Percentiles rank a stretch among this genome's conserved stretches.
Evolutionary conservation across 176 grass and related monocot genomes (phyloP).

Genomic region (Puccinellia tenuiflora): DNA sequence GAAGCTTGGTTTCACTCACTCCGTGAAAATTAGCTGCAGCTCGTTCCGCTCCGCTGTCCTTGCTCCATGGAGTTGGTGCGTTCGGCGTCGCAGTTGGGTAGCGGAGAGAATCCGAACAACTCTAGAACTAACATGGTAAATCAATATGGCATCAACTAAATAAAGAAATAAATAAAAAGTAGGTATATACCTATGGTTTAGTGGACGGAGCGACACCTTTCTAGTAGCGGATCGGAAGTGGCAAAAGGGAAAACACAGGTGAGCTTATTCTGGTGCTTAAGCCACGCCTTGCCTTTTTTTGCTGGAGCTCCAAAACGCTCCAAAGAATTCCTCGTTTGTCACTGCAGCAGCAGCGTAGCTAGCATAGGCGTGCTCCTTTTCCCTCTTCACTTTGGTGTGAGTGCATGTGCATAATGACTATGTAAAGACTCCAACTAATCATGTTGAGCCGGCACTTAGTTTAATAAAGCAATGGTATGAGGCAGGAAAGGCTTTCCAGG

Average conservation of each 20-base stretch:
- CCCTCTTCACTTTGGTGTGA: constrained; percentile 12
- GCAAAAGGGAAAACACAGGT: neutral
- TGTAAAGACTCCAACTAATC: constrained; percentile 39
- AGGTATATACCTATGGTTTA: neutral
- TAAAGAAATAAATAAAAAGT: neutral
- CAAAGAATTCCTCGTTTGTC: constrained; percentile 33
- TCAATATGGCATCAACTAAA: neutral
- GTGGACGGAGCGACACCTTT: constrained; percentile 14
- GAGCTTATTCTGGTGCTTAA: constrained; percentile 12
- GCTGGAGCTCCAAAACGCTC: neutral
- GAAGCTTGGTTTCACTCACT: too few species aligned
- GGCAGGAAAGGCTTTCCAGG: neutral
- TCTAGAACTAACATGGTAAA: neutral
- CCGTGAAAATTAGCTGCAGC: too few species aligned
- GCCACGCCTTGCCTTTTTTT: constrained; percentile 18
- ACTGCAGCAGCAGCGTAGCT: constrained; percentile 16
- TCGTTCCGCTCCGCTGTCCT: too few species aligned
- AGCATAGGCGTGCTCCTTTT: neutral
- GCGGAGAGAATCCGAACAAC: too few species aligned
- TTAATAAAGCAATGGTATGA: constrained; percentile 24
- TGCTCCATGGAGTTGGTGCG: too few species aligned
- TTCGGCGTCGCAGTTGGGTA: too few species aligned
- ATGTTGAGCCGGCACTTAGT: constrained; percentile 26
- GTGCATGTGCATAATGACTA: constrained; percentile 17
- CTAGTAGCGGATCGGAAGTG: constrained; percentile 26